Evolutionary conservation across 805 yeast species (phyloP), one percentile per base, ranked within the genome.

Genomic region (Pichia ethanolica): DNA sequence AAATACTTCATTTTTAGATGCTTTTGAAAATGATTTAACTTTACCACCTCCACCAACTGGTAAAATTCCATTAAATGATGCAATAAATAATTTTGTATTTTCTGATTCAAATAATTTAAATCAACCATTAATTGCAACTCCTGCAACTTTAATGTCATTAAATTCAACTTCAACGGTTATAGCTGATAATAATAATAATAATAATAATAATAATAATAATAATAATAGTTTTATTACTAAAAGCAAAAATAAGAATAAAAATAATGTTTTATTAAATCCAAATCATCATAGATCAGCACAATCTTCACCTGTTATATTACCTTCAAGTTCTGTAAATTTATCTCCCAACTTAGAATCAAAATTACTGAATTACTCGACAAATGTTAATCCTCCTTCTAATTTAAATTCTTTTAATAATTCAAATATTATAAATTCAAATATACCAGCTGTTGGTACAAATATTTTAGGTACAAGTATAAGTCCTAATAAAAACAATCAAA

Each of bases 281-380:
- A 58, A 61, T 28, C 69, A 63, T 46, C 53, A 58, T 42, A 56
- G 56, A 12, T 61, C 65, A 3, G 59, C 63, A 0, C 63, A 62
- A 20, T 68, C 71, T 1, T 65, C 70, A 3, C 71, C 72, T 0
- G 69, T 68, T 14, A 67, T 68, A n/a, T 49, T 68, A 28, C 71
- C 71, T 0, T 65, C 70, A 0, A 56, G 49, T 46, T 48, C 59
- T 1, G 39, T 47, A 5, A 32, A 53, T 20, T 20, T 54, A 6
- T 42, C 43, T 9, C 42, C 48, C 12, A 42, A 32, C 3, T 6
- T 46, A n/a, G 44, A 35, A 5, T 47, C 39, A 5, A 44, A 28
- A 41, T 36, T 14, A 9, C 9, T 26, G 11, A 39, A 20, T 25
- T 7, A n/a, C 4, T 25, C 32, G 5, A 4, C 42, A 6, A 26